These are phyloP conservation scores for Cynanchum wilfordii DNA, from an alignment of 257 asterid genomes.

Conservation along the genomic window DNA sequence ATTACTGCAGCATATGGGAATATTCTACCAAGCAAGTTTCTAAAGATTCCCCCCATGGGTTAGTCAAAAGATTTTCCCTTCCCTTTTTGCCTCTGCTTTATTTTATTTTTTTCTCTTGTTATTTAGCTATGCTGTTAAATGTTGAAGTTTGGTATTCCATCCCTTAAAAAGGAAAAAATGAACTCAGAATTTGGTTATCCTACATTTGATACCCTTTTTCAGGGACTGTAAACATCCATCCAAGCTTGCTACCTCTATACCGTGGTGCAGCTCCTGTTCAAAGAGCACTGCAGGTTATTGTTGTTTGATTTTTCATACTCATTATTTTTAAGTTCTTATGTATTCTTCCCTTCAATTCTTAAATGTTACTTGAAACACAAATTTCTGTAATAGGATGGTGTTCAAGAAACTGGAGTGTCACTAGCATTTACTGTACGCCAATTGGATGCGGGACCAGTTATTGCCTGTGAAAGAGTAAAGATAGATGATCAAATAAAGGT, in stretches of 20 bases:
- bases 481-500: constrained; percentile 81
- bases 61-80: constrained; percentile 29
- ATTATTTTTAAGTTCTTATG: neutral
- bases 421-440: constrained; percentile 83
- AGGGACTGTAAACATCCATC: constrained; percentile 95
- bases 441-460: constrained; percentile 93
- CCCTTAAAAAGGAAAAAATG: neutral
- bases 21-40: constrained; percentile 79
- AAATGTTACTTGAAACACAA: neutral
- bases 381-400: constrained; percentile 63
- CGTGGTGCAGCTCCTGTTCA: constrained; percentile 99
- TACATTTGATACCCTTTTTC: constrained; percentile 30
- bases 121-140: neutral
- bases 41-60: constrained; percentile 82
- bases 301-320: constrained; percentile 8
- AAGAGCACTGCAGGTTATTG: constrained; percentile 80
- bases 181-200: constrained; percentile 28
- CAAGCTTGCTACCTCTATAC: constrained; percentile 87
- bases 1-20: constrained; percentile 97
- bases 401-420: constrained; percentile 87
- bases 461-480: constrained; percentile 53
- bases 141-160: neutral
- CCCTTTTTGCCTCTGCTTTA: neutral
- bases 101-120: neutral
- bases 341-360: neutral